phyloP scores from a whole-genome alignment of 176 grass and related monocot genomes.

The Pontederia crassipes region DNA sequence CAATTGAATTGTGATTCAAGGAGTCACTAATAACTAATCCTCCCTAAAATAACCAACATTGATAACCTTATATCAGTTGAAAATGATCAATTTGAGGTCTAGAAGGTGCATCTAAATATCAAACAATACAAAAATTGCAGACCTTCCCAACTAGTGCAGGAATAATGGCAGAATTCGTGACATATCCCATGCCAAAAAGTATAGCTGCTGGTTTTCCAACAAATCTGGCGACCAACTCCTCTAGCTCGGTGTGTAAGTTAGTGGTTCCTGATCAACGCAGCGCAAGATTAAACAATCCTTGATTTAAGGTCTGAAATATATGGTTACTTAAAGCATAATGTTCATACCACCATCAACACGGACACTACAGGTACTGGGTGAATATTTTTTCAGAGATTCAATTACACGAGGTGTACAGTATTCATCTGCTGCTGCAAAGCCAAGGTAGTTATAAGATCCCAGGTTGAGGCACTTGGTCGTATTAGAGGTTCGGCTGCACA shows the following conservation, averaged over 20 bases:
- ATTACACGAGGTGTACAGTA: conserved; percentile 76
- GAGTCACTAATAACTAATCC: conserved; percentile 76
- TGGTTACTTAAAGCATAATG: not conserved
- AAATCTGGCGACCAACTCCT: conserved; percentile 55
- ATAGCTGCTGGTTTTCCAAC: conserved; percentile 65
- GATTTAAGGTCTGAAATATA: not conserved
- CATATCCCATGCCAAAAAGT: conserved; percentile 85
- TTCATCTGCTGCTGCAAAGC: conserved; percentile 83
- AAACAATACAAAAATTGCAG: conserved; percentile 2
- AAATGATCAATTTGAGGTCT: not conserved
- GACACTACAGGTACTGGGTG: conserved; percentile 66
- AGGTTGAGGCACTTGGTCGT: conserved; percentile 66
- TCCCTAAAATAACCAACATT: conserved; percentile 33
- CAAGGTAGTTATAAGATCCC: conserved; percentile 86
- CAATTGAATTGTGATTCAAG: conserved; percentile 81
- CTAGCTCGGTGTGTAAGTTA: conserved; percentile 56
- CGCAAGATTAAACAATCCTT: not conserved
- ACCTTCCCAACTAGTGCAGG: conserved; percentile 70
- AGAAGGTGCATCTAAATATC: not conserved
- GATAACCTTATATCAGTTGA: conserved; percentile 1
- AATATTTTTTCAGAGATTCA: conserved; percentile 67
- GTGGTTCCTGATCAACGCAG: conserved; percentile 43
- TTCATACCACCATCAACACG: conserved; percentile 55
- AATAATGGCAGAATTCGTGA: conserved; percentile 70
- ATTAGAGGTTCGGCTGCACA: conserved; percentile 45